Evolutionary conservation across 352 stramenopile genomes (phyloP).

Genomic region (Phytophthora pinifolia): DNA sequence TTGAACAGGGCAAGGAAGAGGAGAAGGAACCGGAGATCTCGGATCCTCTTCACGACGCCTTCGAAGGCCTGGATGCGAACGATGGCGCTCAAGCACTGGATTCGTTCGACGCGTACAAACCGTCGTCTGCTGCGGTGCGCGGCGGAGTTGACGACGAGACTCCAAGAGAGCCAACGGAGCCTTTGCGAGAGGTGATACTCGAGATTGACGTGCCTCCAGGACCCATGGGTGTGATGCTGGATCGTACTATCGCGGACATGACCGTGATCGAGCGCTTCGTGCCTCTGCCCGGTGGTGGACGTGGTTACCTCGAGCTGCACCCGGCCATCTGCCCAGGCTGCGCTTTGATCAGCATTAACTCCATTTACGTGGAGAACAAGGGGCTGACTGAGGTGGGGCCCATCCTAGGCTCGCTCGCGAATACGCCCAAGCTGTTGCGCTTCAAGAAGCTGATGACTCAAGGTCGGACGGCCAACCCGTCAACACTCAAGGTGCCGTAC

Average conservation of each 20-base stretch:
- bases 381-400: conserved; percentile 67
- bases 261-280: conserved; percentile 80
- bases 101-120: conserved; percentile 39
- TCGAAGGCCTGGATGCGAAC: conserved; percentile 68
- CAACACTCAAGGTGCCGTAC: conserved; percentile 71
- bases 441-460: conserved; percentile 87
- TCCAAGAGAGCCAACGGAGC: conserved; percentile 35
- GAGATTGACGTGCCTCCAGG: conserved; percentile 80
- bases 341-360: conserved; percentile 79
- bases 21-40: conserved; percentile 32
- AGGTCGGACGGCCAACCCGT: conserved; percentile 70
- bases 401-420: conserved; percentile 59
- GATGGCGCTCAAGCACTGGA: conserved; percentile 40
- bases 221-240: conserved; percentile 82
- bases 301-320: conserved; percentile 79
- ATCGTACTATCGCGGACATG: conserved; percentile 78
- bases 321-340: conserved; percentile 79
- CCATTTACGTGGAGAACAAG: conserved; percentile 72
- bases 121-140: conserved; percentile 22
- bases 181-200: conserved; percentile 74
- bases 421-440: conserved; percentile 63
- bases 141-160: conserved; percentile 6
- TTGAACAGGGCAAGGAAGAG: conserved; percentile 29
- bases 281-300: conserved; percentile 61
- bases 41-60: conserved; percentile 82